Percentiles rank a stretch among this genome's conserved stretches.
Evolutionary conservation across 441 rosid species (phyloP).

Genomic region (Sinapis alba): DNA sequence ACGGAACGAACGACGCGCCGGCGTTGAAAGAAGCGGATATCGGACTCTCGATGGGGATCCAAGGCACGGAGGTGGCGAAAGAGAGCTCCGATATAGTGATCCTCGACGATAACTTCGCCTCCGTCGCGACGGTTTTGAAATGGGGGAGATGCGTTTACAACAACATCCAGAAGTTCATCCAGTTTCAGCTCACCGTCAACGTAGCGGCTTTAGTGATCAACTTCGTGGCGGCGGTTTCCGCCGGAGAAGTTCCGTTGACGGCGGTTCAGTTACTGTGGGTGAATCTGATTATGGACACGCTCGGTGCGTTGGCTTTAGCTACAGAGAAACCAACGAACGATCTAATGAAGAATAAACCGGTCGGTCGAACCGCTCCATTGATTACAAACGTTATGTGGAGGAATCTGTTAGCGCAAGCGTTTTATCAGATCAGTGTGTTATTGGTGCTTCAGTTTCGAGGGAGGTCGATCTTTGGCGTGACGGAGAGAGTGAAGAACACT

Average conservation of each 20-base stretch:
- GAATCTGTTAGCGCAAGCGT: constrained; percentile 51
- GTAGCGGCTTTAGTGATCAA: constrained; percentile 55
- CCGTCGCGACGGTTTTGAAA: constrained; percentile 51
- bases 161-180: constrained; percentile 65
- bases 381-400: constrained; percentile 61
- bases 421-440: constrained; percentile 46
- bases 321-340: constrained; percentile 55
- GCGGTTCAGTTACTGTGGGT: constrained; percentile 64
- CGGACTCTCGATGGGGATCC: constrained; percentile 68
- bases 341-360: constrained; percentile 55
- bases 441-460: constrained; percentile 55
- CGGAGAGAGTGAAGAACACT: constrained; percentile 46
- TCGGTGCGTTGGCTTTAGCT: constrained; percentile 66
- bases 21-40: constrained; percentile 66
- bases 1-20: constrained; percentile 67
- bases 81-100: constrained; percentile 68
- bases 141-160: constrained; percentile 67
- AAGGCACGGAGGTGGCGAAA: constrained; percentile 64
- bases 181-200: constrained; percentile 59
- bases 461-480: constrained; percentile 41
- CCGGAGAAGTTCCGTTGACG: constrained; percentile 52
- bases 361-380: constrained; percentile 48
- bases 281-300: constrained; percentile 65
- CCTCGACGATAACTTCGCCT: constrained; percentile 55
- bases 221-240: constrained; percentile 58